Conservation (phyloP, 345 rosid species). For the Camelina neglecta region DNA sequence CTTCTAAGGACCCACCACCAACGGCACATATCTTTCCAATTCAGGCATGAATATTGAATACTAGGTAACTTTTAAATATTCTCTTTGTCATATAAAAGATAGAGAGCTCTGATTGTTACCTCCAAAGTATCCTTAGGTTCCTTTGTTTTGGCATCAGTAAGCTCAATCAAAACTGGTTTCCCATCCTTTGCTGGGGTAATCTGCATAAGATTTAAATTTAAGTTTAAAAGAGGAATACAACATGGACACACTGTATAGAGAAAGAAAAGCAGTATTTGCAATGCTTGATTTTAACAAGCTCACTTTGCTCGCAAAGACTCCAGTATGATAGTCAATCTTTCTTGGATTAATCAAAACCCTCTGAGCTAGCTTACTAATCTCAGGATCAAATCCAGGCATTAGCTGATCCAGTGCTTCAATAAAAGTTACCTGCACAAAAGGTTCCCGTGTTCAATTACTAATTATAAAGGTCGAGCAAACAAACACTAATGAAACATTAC, state of each 20-base stretch:
- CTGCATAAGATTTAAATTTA: slow-evolving; percentile 41
- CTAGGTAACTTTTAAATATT: background rate
- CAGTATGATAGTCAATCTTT: slow-evolving; percentile 91
- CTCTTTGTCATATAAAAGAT: background rate
- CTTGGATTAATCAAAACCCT: slow-evolving; percentile 93
- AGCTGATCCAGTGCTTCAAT: slow-evolving; percentile 96
- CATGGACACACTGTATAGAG: background rate
- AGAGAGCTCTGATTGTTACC: slow-evolving; percentile 51
- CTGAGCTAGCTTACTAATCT: slow-evolving; percentile 95
- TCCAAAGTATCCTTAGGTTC: slow-evolving; percentile 82
- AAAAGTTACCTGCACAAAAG: slow-evolving; percentile 78
- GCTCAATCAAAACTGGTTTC: slow-evolving; percentile 92
- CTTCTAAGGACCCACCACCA: slow-evolving; percentile 1
- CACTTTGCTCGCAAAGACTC: slow-evolving; percentile 98
- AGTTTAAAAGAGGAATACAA: background rate
- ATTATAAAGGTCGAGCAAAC: background rate
- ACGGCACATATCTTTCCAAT: background rate
- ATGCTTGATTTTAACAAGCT: slow-evolving; percentile 18
- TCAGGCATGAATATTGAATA: slow-evolving; percentile 3
- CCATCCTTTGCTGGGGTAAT: slow-evolving; percentile 97
- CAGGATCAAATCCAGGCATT: slow-evolving; percentile 99
- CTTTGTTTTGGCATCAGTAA: slow-evolving; percentile 97
- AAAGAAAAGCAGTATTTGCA: background rate
- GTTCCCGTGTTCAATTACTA: slow-evolving; percentile 28
- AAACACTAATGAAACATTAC: background rate